A percentile compares a stretch with the other conserved stretches of the same genome.
phyloP scores from a whole-genome alignment of 805 yeast genomes.

The Teunomyces pallodes region DNA sequence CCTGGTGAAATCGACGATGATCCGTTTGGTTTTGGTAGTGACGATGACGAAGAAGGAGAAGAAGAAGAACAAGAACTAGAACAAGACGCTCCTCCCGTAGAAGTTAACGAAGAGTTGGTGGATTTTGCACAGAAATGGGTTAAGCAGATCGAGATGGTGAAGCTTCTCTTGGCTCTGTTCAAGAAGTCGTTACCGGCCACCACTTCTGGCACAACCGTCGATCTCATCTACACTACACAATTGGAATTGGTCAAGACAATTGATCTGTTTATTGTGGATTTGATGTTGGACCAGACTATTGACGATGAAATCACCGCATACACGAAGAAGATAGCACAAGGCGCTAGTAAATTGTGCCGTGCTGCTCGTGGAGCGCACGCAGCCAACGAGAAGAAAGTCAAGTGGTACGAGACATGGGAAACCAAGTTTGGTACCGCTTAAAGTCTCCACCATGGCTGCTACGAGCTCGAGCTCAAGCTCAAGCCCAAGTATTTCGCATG shows the following conservation, averaged over 20 bases:
- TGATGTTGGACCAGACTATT: conserved; percentile 48
- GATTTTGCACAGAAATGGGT: conserved; percentile 49
- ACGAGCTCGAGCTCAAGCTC: neutral
- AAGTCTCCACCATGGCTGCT: conserved; percentile 6
- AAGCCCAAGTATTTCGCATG: conserved; percentile 69
- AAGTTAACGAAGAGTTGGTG: conserved; percentile 24
- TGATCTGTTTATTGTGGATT: conserved; percentile 59
- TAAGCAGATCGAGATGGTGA: conserved; percentile 53
- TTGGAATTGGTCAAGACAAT: conserved; percentile 41
- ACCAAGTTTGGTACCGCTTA: conserved; percentile 32
- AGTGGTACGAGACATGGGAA: conserved; percentile 58
- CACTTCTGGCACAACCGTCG: conserved; percentile 44
- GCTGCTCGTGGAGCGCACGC: conserved; percentile 48
- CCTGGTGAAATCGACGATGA: conserved; percentile 51
- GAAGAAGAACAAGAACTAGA: conserved; percentile 13
- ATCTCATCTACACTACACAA: conserved; percentile 45
- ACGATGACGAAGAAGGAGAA: conserved; percentile 14
- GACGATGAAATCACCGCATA: conserved; percentile 31
- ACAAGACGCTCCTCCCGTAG: conserved; percentile 9
- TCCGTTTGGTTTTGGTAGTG: conserved; percentile 49
- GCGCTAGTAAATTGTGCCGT: conserved; percentile 29
- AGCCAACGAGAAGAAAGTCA: conserved; percentile 49
- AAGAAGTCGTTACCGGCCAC: conserved; percentile 53
- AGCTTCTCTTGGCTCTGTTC: conserved; percentile 56
- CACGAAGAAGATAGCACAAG: conserved; percentile 22